Conservation (phyloP, 208 protist species). For the Wallacemonas sp. region DNA sequence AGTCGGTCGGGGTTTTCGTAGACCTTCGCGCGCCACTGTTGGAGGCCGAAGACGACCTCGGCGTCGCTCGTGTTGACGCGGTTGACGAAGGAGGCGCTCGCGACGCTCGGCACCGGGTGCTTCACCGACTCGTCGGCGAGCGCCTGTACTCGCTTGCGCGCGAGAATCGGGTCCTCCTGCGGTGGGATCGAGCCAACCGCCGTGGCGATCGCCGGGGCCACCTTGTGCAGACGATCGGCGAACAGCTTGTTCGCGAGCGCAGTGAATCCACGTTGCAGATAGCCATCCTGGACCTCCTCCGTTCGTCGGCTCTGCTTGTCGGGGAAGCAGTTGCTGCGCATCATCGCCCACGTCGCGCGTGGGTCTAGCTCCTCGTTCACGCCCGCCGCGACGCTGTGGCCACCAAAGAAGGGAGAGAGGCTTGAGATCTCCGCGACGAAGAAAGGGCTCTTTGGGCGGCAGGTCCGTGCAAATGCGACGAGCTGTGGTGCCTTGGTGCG, state of each 20-base stretch:
- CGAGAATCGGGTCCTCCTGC: slow-evolving; percentile 41
- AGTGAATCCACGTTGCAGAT: slow-evolving; percentile 78
- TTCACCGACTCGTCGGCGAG: slow-evolving; percentile 45
- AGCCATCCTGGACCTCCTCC: slow-evolving; percentile 73
- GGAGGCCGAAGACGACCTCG: slow-evolving; percentile 86
- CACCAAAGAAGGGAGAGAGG: slow-evolving; percentile 72
- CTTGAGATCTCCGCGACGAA: slow-evolving; percentile 84
- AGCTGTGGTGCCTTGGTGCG: slow-evolving; percentile 76
- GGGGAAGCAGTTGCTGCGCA: slow-evolving; percentile 75
- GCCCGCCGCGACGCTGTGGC: slow-evolving; percentile 59
- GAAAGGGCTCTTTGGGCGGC: slow-evolving; percentile 90
- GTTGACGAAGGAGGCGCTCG: slow-evolving; percentile 79
- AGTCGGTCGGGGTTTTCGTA: slow-evolving; percentile 82
- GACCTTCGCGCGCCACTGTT: slow-evolving; percentile 87
- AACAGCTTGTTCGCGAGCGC: slow-evolving; percentile 89
- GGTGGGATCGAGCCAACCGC: slow-evolving; percentile 76
- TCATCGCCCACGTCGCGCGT: slow-evolving; percentile 66
- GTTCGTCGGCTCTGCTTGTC: slow-evolving; percentile 50
- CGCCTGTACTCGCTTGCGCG: slow-evolving; percentile 33
- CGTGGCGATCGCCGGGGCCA: slow-evolving; percentile 72
- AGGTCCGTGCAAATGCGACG: slow-evolving; percentile 86
- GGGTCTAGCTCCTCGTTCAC: slow-evolving; percentile 65
- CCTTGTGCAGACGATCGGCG: slow-evolving; percentile 81
- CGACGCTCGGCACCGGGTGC: slow-evolving; percentile 71
- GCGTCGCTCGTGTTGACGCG: slow-evolving; percentile 87